Base-by-base conservation (phyloP, 306 rosid genomes). In the Dalbergia oliveri region DNA sequence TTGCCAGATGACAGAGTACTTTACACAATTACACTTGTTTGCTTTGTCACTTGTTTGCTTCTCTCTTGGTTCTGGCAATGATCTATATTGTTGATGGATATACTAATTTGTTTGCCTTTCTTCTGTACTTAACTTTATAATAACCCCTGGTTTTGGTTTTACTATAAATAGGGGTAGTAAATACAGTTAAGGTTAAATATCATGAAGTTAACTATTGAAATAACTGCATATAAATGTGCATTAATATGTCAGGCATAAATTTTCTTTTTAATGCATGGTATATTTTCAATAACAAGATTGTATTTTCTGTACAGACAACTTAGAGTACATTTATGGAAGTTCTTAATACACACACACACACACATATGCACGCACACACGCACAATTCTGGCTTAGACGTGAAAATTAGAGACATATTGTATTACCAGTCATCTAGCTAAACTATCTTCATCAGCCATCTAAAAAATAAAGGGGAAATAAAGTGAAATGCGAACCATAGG, bases 1-100 rank as follows among this genome's bases (percentile, higher is more conserved):
- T 87, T 90, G 76, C 96, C 95, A 51, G 97, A 91, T 87, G 99
- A 95, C 81, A 95, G 87, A 75, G 98, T 93, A 88, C 66, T 34
- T 49, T 18, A 31, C 31, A 1, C 31, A 26, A 26, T 26, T 26
- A 26, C 73, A 13, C 70, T 59, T 76, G 26, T 34, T 82, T 80
- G 69, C 59, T 56, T 57, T 80, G 43, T 53, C 51, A 53, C 66
- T 81, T 57, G 67, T 44, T 79, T 76, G 63, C 79, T 57, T 84
- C 41, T 79, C 70, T 41, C 51, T 72, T 72, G 58, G 41, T 75
- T 66, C 63, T 58, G 62, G 33, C 60, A 16, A 6, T 79, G 79
- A 26, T 59, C 67, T 80, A 21, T 62, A 61, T 15, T 47, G 43
- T 11, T 34, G 26, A 68, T 53, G 39, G 50, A 73, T 69, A 53